phyloP scores from a whole-genome alignment of 129 eudicot species.

The Escallonia rubra region DNA sequence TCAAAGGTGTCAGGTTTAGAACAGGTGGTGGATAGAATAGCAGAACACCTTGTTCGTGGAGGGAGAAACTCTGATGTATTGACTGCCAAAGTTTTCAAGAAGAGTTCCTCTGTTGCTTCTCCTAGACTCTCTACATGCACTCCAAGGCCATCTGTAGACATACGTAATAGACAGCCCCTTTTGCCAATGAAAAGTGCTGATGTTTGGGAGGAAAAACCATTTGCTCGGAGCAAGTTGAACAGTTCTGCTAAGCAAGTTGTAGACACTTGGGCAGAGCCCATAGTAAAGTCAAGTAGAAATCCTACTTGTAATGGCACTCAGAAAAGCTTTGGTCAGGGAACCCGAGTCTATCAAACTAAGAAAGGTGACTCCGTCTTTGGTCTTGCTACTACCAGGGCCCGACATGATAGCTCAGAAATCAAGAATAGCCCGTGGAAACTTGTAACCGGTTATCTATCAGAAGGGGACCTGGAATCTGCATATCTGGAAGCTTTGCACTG shows the following conservation, averaged over 20 bases:
- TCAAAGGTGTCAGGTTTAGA: slow-evolving; percentile 68
- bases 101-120: slow-evolving; percentile 47
- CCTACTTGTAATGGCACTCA: slow-evolving; percentile 29
- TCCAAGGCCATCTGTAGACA: slow-evolving; percentile 65
- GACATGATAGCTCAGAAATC: slow-evolving; percentile 28
- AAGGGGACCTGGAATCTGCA: slow-evolving; percentile 78
- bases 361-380: slow-evolving; percentile 30
- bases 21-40: slow-evolving; percentile 56
- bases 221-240: slow-evolving; percentile 32
- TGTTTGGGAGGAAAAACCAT: slow-evolving; percentile 44
- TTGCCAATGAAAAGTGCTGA: slow-evolving; percentile 39
- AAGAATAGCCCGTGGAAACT: slow-evolving; percentile 45
- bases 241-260: slow-evolving; percentile 20
- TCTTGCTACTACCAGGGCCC: slow-evolving; percentile 17
- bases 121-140: slow-evolving; percentile 81
- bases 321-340: slow-evolving; percentile 25
- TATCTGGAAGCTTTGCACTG: slow-evolving; percentile 70
- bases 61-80: slow-evolving; percentile 44
- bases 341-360: slow-evolving; percentile 30
- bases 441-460: slow-evolving; percentile 48
- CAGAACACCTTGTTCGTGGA: slow-evolving; percentile 44
- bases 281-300: slow-evolving; percentile 33
- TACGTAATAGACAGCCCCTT: slow-evolving; percentile 37
- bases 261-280: slow-evolving; percentile 41
- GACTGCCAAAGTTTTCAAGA: slow-evolving; percentile 38